phyloP scores from a whole-genome alignment of 2,329 filamentous ascomycete species.

The Apiospora aurea region DNA sequence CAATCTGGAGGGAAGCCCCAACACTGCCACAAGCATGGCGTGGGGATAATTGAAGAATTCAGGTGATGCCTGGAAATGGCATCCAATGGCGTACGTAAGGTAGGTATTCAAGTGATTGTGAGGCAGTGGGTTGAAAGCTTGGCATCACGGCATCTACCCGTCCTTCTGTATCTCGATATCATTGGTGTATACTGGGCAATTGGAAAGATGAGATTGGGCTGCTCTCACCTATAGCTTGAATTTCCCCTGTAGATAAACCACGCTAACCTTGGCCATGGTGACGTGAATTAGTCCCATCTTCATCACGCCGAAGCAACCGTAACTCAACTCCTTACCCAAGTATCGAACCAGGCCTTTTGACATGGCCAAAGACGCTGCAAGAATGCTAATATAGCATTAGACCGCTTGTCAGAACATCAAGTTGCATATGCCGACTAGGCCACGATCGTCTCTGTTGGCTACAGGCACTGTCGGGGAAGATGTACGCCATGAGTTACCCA shows the following conservation, averaged over 20 bases:
- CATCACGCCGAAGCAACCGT: no score
- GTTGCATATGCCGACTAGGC: neutral
- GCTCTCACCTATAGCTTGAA: no score
- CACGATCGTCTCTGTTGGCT: neutral
- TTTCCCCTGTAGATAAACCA: neutral
- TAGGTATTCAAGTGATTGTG: neutral
- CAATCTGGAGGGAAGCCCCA: neutral
- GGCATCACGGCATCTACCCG: neutral
- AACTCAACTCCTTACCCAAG: neutral
- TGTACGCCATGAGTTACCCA: neutral
- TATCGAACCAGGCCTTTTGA: neutral
- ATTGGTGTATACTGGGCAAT: neutral
- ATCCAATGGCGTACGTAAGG: neutral
- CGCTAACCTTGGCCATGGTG: no score
- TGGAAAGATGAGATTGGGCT: neutral
- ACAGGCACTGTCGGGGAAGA: no score
- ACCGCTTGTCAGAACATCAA: neutral
- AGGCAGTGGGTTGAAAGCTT: neutral
- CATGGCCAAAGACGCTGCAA: neutral
- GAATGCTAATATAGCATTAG: neutral
- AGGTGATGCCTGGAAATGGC: neutral
- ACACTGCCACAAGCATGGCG: neutral
- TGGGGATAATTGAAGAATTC: neutral
- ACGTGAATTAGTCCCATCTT: no score
- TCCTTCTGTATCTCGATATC: neutral